Conservation (phyloP, 805 yeast species). For the Starmerella apis region DNA sequence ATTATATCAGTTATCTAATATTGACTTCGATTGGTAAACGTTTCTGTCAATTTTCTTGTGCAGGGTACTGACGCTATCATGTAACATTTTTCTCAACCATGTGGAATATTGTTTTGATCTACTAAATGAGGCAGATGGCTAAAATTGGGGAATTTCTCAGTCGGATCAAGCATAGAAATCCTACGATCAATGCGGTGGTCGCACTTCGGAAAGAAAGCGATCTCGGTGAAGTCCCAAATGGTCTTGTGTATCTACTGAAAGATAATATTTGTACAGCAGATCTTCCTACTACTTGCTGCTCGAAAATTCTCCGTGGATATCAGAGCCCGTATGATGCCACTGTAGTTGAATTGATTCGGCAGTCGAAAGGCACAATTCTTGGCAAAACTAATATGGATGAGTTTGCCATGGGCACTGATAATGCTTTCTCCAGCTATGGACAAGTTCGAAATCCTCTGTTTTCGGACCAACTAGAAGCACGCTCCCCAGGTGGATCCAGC, state of each 20-base stretch:
- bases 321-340: conserved; percentile 76
- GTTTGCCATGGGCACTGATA: conserved; percentile 82
- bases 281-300: conserved; percentile 70
- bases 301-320: conserved; percentile 49
- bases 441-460: conserved; percentile 37
- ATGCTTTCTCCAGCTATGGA: conserved; percentile 31
- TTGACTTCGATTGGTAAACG: no score
- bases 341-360: conserved; percentile 44
- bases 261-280: conserved; percentile 67
- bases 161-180: conserved; percentile 26
- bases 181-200: conserved; percentile 28
- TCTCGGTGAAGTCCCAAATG: conserved; percentile 6
- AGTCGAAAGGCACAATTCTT: conserved; percentile 39
- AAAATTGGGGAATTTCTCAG: conserved; percentile 20
- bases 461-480: conserved; percentile 25
- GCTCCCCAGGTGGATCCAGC: conserved; percentile 78
- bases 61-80: conserved; percentile 38
- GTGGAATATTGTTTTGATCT: background rate
- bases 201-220: conserved; percentile 21
- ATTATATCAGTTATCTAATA: no score
- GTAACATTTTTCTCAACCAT: conserved; percentile 50
- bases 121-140: conserved; percentile 13
- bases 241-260: conserved; percentile 44
- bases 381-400: conserved; percentile 94
- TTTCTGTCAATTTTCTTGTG: no score